Percentiles rank a stretch among this genome's conserved stretches.
Conservation (phyloP, 768 basidiomycete genomes). For the Strobilomyces echinocephalus region DNA sequence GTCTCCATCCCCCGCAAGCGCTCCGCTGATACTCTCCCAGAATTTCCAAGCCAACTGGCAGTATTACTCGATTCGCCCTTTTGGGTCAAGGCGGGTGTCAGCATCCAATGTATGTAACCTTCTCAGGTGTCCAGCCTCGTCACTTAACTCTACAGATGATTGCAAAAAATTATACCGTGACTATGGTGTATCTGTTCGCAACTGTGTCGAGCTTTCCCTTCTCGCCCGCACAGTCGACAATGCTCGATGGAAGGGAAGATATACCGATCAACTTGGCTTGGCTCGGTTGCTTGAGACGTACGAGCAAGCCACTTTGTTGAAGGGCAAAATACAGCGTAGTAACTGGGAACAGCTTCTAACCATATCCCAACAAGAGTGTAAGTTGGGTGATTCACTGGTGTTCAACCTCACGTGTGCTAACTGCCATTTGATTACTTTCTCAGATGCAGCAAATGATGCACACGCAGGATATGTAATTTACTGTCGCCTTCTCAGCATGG, state of each 20-base stretch:
- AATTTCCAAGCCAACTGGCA: constrained; percentile 48
- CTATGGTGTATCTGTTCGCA: constrained; percentile 38
- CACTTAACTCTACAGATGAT: constrained; percentile 47
- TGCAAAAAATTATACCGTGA: constrained; percentile 57
- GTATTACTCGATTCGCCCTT: constrained; percentile 48
- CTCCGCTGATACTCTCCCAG: constrained; percentile 30
- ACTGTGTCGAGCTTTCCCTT: constrained; percentile 64
- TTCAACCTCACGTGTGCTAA: neutral
- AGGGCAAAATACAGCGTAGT: constrained; percentile 58
- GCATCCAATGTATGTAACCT: constrained; percentile 54
- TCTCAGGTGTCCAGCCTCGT: neutral
- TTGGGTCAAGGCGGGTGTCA: constrained; percentile 68
- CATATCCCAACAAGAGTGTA: constrained; percentile 54
- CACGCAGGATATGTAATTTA: constrained; percentile 59
- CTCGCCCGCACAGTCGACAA: constrained; percentile 71
- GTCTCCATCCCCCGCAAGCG: neutral
- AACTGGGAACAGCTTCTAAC: constrained; percentile 62
- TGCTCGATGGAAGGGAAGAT: constrained; percentile 66
- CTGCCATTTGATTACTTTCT: constrained; percentile 7
- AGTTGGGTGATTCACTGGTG: constrained; percentile 20
- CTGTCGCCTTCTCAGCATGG: constrained; percentile 42
- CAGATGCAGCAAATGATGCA: constrained; percentile 73
- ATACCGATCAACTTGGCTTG: constrained; percentile 55
- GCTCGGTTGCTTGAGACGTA: constrained; percentile 63
- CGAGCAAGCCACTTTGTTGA: constrained; percentile 45